Percentiles rank a stretch among this genome's conserved stretches.
These are phyloP conservation scores for Cerrena zonata DNA, from an alignment of 1,284 basidiomycete genomes.

Conservation along the genomic window DNA sequence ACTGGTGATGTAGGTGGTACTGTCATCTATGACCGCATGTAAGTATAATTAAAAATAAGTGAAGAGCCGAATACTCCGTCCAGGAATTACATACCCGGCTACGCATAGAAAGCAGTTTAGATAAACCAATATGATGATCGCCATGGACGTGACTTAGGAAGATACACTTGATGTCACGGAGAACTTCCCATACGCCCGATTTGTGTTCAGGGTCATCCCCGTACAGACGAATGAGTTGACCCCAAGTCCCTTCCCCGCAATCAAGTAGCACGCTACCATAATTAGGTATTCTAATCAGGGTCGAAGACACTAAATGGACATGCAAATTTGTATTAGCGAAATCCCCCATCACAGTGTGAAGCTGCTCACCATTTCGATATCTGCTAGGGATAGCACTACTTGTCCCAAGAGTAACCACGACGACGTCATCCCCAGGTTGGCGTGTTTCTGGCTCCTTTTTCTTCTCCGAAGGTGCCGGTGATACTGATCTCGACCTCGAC, in stretches of 20 bases:
- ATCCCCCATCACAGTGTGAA: neutral
- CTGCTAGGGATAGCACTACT: slow-evolving; percentile 81
- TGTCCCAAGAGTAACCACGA: slow-evolving; percentile 79
- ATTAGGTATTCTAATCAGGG: slow-evolving; percentile 64
- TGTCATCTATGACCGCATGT: slow-evolving; percentile 38
- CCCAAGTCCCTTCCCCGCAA: slow-evolving; percentile 86
- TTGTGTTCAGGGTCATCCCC: slow-evolving; percentile 45
- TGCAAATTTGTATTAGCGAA: neutral
- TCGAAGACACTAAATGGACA: slow-evolving; percentile 59
- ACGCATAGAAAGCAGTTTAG: slow-evolving; percentile 70
- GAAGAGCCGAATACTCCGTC: neutral
- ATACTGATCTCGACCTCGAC: neutral
- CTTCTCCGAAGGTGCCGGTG: neutral
- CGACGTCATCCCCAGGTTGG: slow-evolving; percentile 60
- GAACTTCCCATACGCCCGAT: slow-evolving; percentile 48
- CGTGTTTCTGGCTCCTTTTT: slow-evolving; percentile 5
- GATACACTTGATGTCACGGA: slow-evolving; percentile 73
- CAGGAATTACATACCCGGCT: slow-evolving; percentile 45
- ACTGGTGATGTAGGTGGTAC: slow-evolving; percentile 57
- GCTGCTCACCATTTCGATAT: slow-evolving; percentile 70
- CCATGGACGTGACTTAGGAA: slow-evolving; percentile 90
- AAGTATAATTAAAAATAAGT: neutral
- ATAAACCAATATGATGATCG: slow-evolving; percentile 87
- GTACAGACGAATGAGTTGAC: slow-evolving; percentile 78
- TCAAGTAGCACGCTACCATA: slow-evolving; percentile 79